phyloP scores from a whole-genome alignment of 176 grass and related monocot genomes.

The Eremochloa ophiuroides region DNA sequence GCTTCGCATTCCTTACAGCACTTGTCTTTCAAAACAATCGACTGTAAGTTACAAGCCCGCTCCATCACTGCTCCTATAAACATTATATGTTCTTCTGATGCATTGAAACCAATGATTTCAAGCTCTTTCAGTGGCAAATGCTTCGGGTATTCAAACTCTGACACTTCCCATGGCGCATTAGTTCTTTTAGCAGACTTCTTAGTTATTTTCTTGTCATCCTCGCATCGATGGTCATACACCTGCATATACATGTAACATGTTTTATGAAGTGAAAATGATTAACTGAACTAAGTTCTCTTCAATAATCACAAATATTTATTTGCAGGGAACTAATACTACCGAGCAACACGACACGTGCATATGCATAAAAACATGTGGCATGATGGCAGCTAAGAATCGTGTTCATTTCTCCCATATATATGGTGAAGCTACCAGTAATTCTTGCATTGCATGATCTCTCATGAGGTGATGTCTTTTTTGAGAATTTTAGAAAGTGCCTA shows the following conservation, averaged over 20 bases:
- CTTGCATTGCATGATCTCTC: not conserved
- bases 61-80: constrained; percentile 21
- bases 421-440: not conserved
- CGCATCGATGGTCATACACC: not conserved
- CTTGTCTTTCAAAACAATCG: not conserved
- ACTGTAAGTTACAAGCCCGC: not conserved
- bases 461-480: not conserved
- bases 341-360: not conserved
- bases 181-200: not conserved
- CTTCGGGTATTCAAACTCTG: not conserved
- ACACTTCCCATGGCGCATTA: constrained; percentile 1
- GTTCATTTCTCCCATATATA: not conserved
- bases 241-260: not conserved
- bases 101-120: not conserved
- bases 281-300: not conserved
- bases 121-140: constrained; percentile 1
- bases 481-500: not conserved
- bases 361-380: not conserved
- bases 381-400: not conserved
- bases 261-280: not conserved
- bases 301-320: not conserved
- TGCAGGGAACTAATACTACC: too few species aligned
- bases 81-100: not conserved
- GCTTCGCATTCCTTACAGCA: not conserved
- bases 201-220: not conserved